A percentile compares a stretch with the other conserved stretches of the same genome.
Evolutionary conservation across 2,329 filamentous ascomycete species (phyloP).

Genomic region (Tolypocladium endophyticum): DNA sequence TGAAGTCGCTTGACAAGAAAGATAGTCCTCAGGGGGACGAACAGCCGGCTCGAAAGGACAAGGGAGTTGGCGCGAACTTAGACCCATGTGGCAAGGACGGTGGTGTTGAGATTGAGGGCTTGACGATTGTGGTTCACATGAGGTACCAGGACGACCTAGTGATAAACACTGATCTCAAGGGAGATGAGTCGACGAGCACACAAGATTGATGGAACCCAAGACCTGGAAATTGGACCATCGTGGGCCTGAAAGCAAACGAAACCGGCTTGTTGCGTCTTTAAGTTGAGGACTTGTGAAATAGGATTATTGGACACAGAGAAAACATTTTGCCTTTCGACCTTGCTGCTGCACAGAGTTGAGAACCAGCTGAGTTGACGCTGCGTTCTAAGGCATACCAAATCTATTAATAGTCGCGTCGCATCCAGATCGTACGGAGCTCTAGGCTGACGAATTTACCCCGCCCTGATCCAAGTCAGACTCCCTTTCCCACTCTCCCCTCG

Average conservation of each 20-base stretch:
- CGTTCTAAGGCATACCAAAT: no score
- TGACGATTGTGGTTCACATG: constrained; percentile 41
- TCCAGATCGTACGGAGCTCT: no score
- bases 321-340: neutral
- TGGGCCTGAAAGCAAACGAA: neutral
- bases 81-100: constrained; percentile 13
- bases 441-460: no score
- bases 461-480: no score
- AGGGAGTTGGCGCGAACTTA: constrained; percentile 9
- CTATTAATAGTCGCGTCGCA: no score
- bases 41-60: constrained; percentile 6
- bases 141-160: constrained; percentile 38
- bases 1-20: constrained; percentile 11
- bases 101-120: constrained; percentile 32
- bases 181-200: neutral
- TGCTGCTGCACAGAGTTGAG: neutral
- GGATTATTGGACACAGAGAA: neutral
- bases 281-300: neutral
- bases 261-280: neutral
- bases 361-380: neutral
- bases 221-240: neutral
- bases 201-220: neutral
- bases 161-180: constrained; percentile 35
- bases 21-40: constrained; percentile 7
- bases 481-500: no score